Conservation (phyloP, 164 flowering plant species). For the Malania oleifera region DNA sequence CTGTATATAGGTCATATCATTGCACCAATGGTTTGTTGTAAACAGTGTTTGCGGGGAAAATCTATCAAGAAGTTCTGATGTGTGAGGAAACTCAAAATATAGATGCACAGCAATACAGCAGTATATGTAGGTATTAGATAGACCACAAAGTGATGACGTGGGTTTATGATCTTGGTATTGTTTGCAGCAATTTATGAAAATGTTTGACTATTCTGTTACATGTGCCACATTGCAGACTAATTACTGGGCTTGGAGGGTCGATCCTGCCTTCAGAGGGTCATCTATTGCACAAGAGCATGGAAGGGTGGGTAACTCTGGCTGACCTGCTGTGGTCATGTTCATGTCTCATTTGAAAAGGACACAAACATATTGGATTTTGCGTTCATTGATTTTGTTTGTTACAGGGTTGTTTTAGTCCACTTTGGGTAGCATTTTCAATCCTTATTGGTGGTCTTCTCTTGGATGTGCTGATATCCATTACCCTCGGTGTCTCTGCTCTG, state of each 20-base stretch:
- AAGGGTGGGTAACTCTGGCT: constrained; percentile 37
- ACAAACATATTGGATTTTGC: not conserved
- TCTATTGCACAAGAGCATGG: constrained; percentile 30
- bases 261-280: constrained; percentile 37
- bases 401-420: constrained; percentile 70
- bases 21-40: too few species aligned
- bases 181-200: too few species aligned
- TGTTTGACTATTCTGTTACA: not conserved
- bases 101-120: too few species aligned
- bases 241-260: constrained; percentile 75
- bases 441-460: constrained; percentile 70
- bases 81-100: too few species aligned
- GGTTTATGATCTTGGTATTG: too few species aligned
- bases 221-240: constrained; percentile 40
- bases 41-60: too few species aligned
- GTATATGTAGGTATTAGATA: too few species aligned
- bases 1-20: too few species aligned
- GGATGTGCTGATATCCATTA: constrained; percentile 72
- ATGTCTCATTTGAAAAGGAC: not conserved
- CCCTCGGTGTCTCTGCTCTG: constrained; percentile 77
- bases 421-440: constrained; percentile 75
- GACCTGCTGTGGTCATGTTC: not conserved
- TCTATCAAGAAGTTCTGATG: too few species aligned
- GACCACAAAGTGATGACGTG: too few species aligned
- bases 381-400: not conserved